These are phyloP conservation scores for Candida odintsovae DNA, from an alignment of 805 yeast species.

Conservation along the genomic window DNA sequence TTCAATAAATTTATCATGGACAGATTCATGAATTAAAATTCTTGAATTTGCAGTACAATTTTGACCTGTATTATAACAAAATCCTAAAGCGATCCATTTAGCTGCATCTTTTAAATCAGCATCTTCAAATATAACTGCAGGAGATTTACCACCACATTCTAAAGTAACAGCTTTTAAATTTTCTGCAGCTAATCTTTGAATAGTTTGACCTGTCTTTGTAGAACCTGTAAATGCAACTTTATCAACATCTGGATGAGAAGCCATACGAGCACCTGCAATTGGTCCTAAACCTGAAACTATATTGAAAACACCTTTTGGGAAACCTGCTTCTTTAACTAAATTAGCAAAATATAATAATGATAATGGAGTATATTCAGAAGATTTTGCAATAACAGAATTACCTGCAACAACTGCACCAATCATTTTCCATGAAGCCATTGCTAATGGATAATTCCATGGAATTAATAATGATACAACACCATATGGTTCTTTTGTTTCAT, in stretches of 20 bases:
- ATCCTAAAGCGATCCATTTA: constrained; percentile 63
- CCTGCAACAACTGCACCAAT: constrained; percentile 77
- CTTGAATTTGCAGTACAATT: constrained; percentile 65
- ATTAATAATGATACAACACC: constrained; percentile 81
- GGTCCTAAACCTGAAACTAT: constrained; percentile 67
- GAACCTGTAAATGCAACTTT: constrained; percentile 65
- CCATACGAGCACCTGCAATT: constrained; percentile 62
- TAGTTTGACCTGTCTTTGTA: constrained; percentile 58
- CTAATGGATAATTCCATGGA: constrained; percentile 82
- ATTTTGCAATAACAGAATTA: constrained; percentile 64
- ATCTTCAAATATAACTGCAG: constrained; percentile 55
- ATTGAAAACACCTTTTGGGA: constrained; percentile 74
- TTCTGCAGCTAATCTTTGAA: constrained; percentile 55
- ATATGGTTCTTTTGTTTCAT: constrained; percentile 65
- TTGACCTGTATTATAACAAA: constrained; percentile 62
- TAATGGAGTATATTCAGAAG: constrained; percentile 74
- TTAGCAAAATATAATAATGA: constrained; percentile 60
- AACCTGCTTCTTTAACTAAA: constrained; percentile 63
- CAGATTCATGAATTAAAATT: constrained; percentile 48
- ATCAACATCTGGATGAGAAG: constrained; percentile 51
- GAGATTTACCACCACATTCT: constrained; percentile 74
- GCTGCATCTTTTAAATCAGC: constrained; percentile 62
- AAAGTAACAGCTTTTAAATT: constrained; percentile 60
- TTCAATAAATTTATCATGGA: constrained; percentile 48
- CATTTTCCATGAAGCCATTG: constrained; percentile 76